Conservation (phyloP, 2,329 filamentous ascomycete genomes). For the Didymella arachidicola region DNA sequence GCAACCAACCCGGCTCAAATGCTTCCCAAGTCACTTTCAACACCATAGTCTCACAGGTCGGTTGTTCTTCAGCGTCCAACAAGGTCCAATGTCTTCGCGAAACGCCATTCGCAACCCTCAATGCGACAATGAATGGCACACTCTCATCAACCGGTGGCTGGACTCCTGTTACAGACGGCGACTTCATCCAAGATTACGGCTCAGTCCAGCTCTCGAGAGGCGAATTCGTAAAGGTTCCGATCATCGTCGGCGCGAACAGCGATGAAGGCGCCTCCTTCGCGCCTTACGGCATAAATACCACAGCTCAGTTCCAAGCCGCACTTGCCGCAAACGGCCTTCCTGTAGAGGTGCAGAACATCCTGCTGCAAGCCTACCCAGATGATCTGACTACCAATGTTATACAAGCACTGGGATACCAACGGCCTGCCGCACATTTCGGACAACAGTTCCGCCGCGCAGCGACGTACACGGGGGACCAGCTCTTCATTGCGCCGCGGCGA, state of each 20-base stretch:
- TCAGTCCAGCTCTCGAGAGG: conserved; percentile 63
- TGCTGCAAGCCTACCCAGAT: conserved; percentile 30
- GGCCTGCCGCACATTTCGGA: conserved; percentile 26
- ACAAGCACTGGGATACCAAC: conserved; percentile 19
- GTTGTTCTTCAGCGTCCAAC: conserved; percentile 25
- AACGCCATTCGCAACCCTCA: conserved; percentile 65
- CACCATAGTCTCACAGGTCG: conserved; percentile 32
- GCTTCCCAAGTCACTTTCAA: conserved; percentile 35
- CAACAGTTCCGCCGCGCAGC: conserved; percentile 60
- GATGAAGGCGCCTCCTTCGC: conserved; percentile 69
- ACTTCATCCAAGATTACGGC: conserved; percentile 61
- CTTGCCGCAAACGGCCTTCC: conserved; percentile 22
- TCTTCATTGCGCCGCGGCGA: conserved; percentile 63
- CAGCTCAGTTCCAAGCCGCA: conserved; percentile 55
- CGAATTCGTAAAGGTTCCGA: conserved; percentile 68
- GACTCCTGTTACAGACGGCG: conserved; percentile 60
- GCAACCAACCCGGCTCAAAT: conserved; percentile 16
- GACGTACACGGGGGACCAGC: conserved; percentile 59
- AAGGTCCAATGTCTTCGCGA: conserved; percentile 60
- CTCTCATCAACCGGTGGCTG: conserved; percentile 41
- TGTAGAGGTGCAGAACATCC: background rate
- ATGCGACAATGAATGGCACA: conserved; percentile 57
- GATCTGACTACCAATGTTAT: conserved; percentile 25
- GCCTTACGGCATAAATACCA: conserved; percentile 62
- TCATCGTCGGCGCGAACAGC: conserved; percentile 67